phyloP scores from a whole-genome alignment of 768 basidiomycete genomes.

The Strobilomyces echinocephalus region DNA sequence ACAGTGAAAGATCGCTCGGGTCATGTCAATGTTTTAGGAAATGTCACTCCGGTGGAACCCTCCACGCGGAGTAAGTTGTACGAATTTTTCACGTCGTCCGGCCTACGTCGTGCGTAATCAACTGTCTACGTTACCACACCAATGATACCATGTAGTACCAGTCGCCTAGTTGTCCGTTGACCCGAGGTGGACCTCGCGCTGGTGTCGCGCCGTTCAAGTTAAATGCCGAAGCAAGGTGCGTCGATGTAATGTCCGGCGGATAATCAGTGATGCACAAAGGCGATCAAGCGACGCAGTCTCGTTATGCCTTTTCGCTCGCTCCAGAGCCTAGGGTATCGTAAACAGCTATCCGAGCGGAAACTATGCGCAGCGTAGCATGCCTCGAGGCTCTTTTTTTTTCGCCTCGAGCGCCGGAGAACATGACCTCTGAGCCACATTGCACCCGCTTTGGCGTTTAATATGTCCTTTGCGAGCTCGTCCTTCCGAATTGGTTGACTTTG shows the following conservation, averaged over 20 bases:
- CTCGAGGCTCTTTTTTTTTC: conserved; percentile 4
- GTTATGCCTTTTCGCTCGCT: not conserved
- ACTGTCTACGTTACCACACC: not conserved
- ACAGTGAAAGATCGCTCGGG: not conserved
- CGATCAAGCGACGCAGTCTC: not conserved
- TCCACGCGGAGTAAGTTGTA: not conserved
- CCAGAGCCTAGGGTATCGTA: not conserved
- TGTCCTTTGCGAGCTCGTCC: conserved; percentile 2
- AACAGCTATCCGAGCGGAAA: not conserved
- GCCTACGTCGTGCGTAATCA: not conserved
- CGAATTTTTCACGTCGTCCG: not conserved
- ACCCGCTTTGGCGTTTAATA: conserved; percentile 2
- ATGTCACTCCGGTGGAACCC: not conserved
- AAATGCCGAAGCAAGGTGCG: not conserved
- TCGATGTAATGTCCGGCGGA: not conserved
- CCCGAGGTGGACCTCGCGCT: not conserved
- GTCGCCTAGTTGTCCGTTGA: not conserved
- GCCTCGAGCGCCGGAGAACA: conserved; percentile 1
- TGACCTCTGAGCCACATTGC: conserved; percentile 2
- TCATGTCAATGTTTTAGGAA: not conserved
- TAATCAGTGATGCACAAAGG: not conserved
- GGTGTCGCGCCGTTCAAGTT: not conserved
- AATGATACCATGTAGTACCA: not conserved
- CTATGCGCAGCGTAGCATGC: not conserved
- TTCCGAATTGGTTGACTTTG: not conserved